phyloP scores from a whole-genome alignment of 2,329 filamentous ascomycete genomes.

The Esteya vermicola region DNA sequence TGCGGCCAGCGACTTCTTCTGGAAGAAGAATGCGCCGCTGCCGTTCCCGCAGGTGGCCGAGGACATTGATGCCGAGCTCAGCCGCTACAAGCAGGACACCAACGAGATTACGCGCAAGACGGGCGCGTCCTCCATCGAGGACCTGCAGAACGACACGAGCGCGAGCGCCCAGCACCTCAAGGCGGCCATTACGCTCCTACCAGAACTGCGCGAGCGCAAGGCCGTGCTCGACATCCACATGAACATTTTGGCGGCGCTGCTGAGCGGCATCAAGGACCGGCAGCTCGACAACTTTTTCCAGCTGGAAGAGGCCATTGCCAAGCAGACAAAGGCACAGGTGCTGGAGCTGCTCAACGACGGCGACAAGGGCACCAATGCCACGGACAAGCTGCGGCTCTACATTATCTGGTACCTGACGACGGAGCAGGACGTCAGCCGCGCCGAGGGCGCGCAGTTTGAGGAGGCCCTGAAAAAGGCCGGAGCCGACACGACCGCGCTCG shows the following conservation, averaged over 20 bases:
- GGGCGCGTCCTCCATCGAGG: conserved; percentile 81
- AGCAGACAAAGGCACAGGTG: conserved; percentile 80
- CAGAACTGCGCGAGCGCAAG: conserved; percentile 85
- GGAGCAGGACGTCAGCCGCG: conserved; percentile 70
- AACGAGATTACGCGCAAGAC: conserved; percentile 92
- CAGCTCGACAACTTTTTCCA: conserved; percentile 96
- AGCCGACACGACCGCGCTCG: conserved; percentile 60
- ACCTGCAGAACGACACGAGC: conserved; percentile 77
- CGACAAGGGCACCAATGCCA: conserved; percentile 67
- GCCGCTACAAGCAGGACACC: conserved; percentile 89
- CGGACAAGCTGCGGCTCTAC: conserved; percentile 86
- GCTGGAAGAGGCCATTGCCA: conserved; percentile 81
- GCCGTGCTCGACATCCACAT: conserved; percentile 95
- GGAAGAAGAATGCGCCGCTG: conserved; percentile 77
- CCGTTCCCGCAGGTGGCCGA: conserved; percentile 95
- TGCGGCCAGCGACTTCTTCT: conserved; percentile 86
- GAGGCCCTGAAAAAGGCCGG: conserved; percentile 66
- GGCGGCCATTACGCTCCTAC: conserved; percentile 82
- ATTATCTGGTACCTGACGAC: conserved; percentile 96
- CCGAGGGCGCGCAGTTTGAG: conserved; percentile 76
- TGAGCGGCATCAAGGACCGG: conserved; percentile 76
- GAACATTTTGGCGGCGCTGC: conserved; percentile 70
- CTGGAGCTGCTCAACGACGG: conserved; percentile 71
- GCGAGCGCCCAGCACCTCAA: conserved; percentile 90
- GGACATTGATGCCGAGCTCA: conserved; percentile 80